These are phyloP conservation scores for Fusarium redolens DNA, from an alignment of 2,329 filamentous ascomycete species.

Conservation along the genomic window DNA sequence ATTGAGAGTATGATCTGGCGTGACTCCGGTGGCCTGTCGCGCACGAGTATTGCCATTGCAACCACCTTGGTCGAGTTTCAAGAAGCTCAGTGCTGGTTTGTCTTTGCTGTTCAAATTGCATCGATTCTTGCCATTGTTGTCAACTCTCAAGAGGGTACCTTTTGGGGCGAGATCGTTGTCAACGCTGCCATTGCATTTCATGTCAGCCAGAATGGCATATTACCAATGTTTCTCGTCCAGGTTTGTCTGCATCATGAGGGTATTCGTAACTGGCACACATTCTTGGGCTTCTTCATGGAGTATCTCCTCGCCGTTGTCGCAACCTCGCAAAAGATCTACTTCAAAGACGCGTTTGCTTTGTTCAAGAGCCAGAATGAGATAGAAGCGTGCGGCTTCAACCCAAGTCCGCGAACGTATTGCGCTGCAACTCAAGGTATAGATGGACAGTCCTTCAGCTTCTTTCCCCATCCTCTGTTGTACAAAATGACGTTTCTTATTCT, in stretches of 20 bases:
- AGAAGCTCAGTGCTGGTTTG: conserved; percentile 54
- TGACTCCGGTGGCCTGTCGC: conserved; percentile 51
- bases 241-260: conserved; percentile 54
- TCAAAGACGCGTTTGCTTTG: conserved; percentile 49
- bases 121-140: conserved; percentile 55
- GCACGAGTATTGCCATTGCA: conserved; percentile 54
- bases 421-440: conserved; percentile 50
- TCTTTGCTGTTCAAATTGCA: conserved; percentile 55
- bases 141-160: conserved; percentile 54
- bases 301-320: conserved; percentile 54
- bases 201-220: conserved; percentile 51
- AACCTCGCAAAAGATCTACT: conserved; percentile 51
- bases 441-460: conserved; percentile 51
- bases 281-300: conserved; percentile 54
- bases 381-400: conserved; percentile 50
- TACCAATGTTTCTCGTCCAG: conserved; percentile 54
- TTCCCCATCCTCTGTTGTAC: conserved; percentile 53
- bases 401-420: conserved; percentile 54
- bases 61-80: conserved; percentile 56
- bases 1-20: conserved; percentile 53
- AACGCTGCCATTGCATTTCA: conserved; percentile 54
- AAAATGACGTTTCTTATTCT: conserved; percentile 53
- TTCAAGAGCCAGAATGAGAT: conserved; percentile 50
- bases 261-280: conserved; percentile 55
- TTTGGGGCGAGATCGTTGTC: conserved; percentile 54